Conservation (phyloP, 2,329 filamentous ascomycete genomes). For the Ceratocystis variospora region DNA sequence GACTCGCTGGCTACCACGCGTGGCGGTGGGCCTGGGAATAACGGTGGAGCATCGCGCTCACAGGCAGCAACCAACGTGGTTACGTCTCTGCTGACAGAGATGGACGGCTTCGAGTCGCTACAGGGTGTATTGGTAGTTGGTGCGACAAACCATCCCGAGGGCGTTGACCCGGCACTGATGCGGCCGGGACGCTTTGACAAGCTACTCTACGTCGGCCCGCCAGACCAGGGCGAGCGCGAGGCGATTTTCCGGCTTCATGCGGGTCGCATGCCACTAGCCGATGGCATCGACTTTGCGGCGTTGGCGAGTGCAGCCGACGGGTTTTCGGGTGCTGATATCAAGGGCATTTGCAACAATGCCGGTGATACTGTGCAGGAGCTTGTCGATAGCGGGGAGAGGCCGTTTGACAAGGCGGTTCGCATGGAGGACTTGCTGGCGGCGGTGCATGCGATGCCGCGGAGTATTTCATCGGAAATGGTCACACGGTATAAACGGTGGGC, state of each 20-base stretch:
- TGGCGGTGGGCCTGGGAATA: conserved; percentile 33
- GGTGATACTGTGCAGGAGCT: conserved; percentile 32
- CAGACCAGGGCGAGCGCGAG: conserved; percentile 55
- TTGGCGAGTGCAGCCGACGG: conserved; percentile 56
- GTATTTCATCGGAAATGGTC: conserved; percentile 16
- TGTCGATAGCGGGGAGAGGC: conserved; percentile 16
- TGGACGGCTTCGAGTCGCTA: conserved; percentile 83
- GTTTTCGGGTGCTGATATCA: conserved; percentile 74
- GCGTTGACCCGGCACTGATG: conserved; percentile 72
- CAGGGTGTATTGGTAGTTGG: conserved; percentile 76
- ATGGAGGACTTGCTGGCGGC: conserved; percentile 15
- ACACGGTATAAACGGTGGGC: conserved; percentile 16
- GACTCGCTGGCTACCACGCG: conserved; percentile 47
- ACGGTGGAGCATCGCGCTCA: conserved; percentile 27
- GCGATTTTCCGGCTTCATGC: conserved; percentile 63
- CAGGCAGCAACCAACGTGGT: conserved; percentile 61
- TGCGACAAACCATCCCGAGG: conserved; percentile 80
- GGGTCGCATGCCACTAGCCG: conserved; percentile 41
- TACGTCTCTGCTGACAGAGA: conserved; percentile 80
- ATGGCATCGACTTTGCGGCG: conserved; percentile 50
- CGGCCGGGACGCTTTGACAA: conserved; percentile 76
- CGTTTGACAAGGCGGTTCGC: conserved; percentile 14
- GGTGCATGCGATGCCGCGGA: conserved; percentile 13
- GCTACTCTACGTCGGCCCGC: conserved; percentile 73
- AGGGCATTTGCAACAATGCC: conserved; percentile 36